These are phyloP conservation scores for Lupinus albus DNA, from an alignment of 306 rosid genomes.

Conservation along the genomic window DNA sequence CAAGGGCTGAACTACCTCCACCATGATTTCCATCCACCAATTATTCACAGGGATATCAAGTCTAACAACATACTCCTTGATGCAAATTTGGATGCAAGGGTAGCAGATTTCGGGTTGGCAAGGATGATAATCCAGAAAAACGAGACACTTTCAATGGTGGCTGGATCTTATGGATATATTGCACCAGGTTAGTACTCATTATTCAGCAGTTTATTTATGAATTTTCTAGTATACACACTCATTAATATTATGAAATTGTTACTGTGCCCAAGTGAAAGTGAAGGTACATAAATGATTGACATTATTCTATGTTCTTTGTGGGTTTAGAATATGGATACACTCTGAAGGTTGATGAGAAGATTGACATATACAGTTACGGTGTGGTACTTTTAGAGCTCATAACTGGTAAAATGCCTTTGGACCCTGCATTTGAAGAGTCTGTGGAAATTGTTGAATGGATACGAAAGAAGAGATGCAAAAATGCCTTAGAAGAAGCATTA, in stretches of 20 bases:
- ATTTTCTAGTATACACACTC: too few species aligned
- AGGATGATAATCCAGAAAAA: constrained; percentile 77
- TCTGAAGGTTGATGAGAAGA: constrained; percentile 82
- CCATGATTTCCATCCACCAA: constrained; percentile 79
- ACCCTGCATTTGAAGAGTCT: constrained; percentile 59
- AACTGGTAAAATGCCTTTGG: constrained; percentile 71
- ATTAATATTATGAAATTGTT: not conserved
- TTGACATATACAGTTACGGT: constrained; percentile 78
- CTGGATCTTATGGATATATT: constrained; percentile 92
- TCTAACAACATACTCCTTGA: constrained; percentile 91
- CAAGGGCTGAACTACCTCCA: constrained; percentile 87
- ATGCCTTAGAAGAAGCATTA: constrained; percentile 55
- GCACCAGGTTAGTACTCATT: constrained; percentile 73
- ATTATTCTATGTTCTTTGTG: not conserved
- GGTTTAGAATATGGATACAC: constrained; percentile 79
- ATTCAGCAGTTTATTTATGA: not conserved
- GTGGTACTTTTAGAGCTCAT: constrained; percentile 85
- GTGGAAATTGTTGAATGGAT: constrained; percentile 73
- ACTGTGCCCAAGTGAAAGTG: constrained; percentile 21
- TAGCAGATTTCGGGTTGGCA: constrained; percentile 92
- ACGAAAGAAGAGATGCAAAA: constrained; percentile 53
- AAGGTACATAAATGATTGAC: constrained; percentile 16
- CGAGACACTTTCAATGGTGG: constrained; percentile 82
- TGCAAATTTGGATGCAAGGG: constrained; percentile 71
- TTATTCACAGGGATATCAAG: constrained; percentile 85